These are phyloP conservation scores for Crotalaria pallida DNA, from an alignment of 306 rosid species.

Conservation along the genomic window DNA sequence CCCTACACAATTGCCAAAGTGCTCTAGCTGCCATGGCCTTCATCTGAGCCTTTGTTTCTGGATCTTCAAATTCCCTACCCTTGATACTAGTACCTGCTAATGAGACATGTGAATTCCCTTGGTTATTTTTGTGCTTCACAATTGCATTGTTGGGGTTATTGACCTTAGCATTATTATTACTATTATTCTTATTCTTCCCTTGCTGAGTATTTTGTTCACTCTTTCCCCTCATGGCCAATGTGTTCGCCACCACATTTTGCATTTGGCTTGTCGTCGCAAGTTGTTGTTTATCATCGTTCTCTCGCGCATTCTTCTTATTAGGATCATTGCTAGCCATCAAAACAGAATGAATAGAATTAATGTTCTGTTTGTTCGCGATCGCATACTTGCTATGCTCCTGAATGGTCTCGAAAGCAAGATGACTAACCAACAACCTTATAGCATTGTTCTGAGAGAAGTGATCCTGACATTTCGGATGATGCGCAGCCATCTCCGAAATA, in stretches of 20 bases:
- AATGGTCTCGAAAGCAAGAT: constrained; percentile 62
- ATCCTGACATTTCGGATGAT: constrained; percentile 58
- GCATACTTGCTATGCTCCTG: constrained; percentile 59
- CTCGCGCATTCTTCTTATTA: neutral
- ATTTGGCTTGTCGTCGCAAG: neutral
- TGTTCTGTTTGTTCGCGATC: constrained; percentile 32
- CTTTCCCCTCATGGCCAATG: neutral
- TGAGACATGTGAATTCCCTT: neutral
- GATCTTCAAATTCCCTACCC: constrained; percentile 53
- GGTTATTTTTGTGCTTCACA: neutral
- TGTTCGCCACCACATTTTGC: neutral
- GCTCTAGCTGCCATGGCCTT: constrained; percentile 61
- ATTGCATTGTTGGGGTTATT: neutral
- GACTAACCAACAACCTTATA: constrained; percentile 54
- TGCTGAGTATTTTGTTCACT: neutral
- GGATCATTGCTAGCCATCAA: constrained; percentile 32
- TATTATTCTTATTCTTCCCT: no score
- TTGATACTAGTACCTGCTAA: constrained; percentile 35
- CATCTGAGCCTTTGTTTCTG: constrained; percentile 42
- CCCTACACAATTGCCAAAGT: constrained; percentile 47
- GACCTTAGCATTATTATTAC: neutral
- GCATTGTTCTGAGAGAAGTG: constrained; percentile 61
- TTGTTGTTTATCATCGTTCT: constrained; percentile 11
- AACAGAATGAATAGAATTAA: constrained; percentile 42
- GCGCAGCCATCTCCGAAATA: constrained; percentile 40